Percentiles rank a stretch among this genome's conserved stretches.
These are phyloP conservation scores for Elymus sibiricus DNA, from an alignment of 176 grass and related monocot genomes.

Conservation along the genomic window DNA sequence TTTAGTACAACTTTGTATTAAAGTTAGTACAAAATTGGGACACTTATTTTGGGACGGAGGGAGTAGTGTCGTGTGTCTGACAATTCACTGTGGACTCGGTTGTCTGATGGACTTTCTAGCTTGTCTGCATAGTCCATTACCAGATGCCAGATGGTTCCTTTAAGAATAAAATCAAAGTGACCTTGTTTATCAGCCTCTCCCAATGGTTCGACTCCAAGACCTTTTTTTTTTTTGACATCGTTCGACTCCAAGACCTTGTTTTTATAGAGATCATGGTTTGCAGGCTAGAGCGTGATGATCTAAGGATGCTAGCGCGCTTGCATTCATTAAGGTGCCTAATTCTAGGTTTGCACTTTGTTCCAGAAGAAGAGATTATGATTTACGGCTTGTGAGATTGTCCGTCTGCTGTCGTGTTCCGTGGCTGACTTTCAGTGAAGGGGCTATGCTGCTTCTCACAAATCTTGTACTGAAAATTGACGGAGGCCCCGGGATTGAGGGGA, in stretches of 20 bases:
- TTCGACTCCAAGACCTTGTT: background rate
- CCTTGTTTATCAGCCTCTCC: too few species aligned
- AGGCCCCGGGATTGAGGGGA: too few species aligned
- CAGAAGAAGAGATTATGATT: background rate
- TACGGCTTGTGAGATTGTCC: background rate
- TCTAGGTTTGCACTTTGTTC: background rate
- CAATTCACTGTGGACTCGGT: too few species aligned
- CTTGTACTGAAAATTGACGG: background rate
- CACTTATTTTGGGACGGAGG: too few species aligned
- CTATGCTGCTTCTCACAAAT: background rate
- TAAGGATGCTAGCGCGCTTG: background rate
- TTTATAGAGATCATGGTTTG: constrained; percentile 6
- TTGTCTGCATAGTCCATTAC: too few species aligned
- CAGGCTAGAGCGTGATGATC: background rate
- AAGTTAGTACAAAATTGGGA: too few species aligned
- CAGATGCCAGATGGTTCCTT: too few species aligned
- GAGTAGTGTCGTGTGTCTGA: too few species aligned
- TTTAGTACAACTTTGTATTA: too few species aligned
- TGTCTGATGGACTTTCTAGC: too few species aligned
- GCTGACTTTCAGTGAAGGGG: background rate
- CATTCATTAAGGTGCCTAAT: background rate
- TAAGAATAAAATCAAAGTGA: too few species aligned
- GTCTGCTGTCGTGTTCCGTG: constrained; percentile 1
- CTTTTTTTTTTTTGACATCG: background rate
- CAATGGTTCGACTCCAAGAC: too few species aligned